Evolutionary conservation across 805 yeast genomes (phyloP).

Genomic region (Citeromyces nyonsensis): DNA sequence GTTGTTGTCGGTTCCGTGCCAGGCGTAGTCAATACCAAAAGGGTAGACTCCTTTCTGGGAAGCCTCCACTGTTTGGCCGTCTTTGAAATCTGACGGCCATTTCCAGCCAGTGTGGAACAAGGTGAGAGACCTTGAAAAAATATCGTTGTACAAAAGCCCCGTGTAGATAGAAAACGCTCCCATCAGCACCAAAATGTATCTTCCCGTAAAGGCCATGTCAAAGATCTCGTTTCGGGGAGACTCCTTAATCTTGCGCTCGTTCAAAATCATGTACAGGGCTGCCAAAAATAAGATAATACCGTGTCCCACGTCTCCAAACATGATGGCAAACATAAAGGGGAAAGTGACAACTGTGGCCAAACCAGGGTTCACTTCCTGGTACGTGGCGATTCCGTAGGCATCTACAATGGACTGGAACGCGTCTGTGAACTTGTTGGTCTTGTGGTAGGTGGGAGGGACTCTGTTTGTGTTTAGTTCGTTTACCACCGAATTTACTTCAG

Average conservation of each 20-base stretch:
- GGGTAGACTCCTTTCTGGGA: conserved; percentile 34
- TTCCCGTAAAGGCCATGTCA: conserved; percentile 63
- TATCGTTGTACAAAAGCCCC: conserved; percentile 58
- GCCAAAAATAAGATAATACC: conserved; percentile 49
- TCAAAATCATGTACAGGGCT: conserved; percentile 35
- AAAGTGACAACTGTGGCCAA: conserved; percentile 61
- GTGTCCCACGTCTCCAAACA: conserved; percentile 77
- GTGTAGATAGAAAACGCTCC: conserved; percentile 63
- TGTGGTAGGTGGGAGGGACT: conserved; percentile 60
- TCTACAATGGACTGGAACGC: conserved; percentile 62
- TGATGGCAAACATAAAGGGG: conserved; percentile 73
- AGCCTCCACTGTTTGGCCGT: conserved; percentile 32
- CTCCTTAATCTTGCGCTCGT: conserved; percentile 32
- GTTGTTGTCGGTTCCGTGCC: conserved; percentile 74
- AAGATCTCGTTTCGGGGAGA: conserved; percentile 61
- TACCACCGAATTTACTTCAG: conserved; percentile 31
- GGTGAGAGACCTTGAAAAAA: conserved; percentile 56
- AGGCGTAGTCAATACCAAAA: conserved; percentile 54
- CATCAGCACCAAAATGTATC: conserved; percentile 57
- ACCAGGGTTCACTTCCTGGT: conserved; percentile 65
- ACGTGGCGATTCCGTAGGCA: conserved; percentile 68
- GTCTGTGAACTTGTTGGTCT: conserved; percentile 50
- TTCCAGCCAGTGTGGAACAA: conserved; percentile 58
- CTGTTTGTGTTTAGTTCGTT: conserved; percentile 50
- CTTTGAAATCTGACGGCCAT: conserved; percentile 39